A percentile compares a stretch with the other conserved stretches of the same genome.
Evolutionary conservation across 352 stramenopile genomes (phyloP).

Genomic region (Paralagenidium karlingii): DNA sequence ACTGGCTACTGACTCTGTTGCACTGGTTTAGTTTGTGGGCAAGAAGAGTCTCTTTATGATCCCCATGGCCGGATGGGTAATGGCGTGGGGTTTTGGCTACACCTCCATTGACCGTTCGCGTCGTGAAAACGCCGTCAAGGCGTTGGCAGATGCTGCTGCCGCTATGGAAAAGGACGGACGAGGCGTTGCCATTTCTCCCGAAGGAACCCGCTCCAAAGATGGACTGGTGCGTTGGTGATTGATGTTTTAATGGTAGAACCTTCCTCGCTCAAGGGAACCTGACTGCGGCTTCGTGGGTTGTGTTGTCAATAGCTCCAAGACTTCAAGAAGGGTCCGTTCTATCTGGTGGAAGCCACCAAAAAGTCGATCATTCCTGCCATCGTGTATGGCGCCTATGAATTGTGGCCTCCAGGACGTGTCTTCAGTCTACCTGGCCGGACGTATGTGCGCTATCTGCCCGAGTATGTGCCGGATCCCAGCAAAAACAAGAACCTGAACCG

Average conservation of each 20-base stretch:
- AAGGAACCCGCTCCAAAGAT: slow-evolving; percentile 74
- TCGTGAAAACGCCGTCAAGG: slow-evolving; percentile 13
- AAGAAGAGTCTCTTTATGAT: slow-evolving; percentile 80
- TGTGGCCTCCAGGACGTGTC: slow-evolving; percentile 62
- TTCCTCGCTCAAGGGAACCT: not conserved
- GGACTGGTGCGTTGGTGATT: slow-evolving; percentile 24
- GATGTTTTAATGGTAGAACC: not conserved
- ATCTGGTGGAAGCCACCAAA: slow-evolving; percentile 68
- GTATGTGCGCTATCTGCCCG: slow-evolving; percentile 57
- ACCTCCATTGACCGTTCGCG: slow-evolving; percentile 70
- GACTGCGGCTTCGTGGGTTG: not conserved
- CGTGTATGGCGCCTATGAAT: slow-evolving; percentile 70
- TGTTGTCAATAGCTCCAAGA: slow-evolving; percentile 41
- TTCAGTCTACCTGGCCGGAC: slow-evolving; percentile 61
- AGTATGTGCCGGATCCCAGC: slow-evolving; percentile 46
- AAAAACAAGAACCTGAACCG: slow-evolving; percentile 76
- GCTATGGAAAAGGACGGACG: slow-evolving; percentile 36
- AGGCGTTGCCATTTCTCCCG: slow-evolving; percentile 72
- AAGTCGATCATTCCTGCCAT: slow-evolving; percentile 70
- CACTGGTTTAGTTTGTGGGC: slow-evolving; percentile 39
- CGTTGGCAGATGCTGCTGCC: not conserved
- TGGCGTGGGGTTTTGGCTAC: slow-evolving; percentile 68
- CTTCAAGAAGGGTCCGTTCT: slow-evolving; percentile 83
- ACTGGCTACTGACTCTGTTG: not conserved
- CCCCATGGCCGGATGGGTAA: slow-evolving; percentile 57